Evolutionary conservation across 78 protist genomes (phyloP), one percentile per base, ranked within the genome.

Genomic region (Isochrysis galbana): DNA sequence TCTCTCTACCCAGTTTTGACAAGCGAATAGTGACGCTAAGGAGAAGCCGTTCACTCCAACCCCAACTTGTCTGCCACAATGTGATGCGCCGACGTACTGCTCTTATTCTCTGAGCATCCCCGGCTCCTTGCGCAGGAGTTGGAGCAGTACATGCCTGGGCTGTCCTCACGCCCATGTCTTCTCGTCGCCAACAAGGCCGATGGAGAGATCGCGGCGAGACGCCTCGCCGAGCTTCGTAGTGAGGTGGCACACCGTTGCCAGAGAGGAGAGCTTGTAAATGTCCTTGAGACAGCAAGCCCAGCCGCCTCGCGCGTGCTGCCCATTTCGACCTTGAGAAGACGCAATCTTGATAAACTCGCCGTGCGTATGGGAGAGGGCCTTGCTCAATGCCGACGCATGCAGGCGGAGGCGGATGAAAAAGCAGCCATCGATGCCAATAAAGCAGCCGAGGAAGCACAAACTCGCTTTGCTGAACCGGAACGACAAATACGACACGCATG

Each of bases 101-200:
- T 83, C 89, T 25, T 10, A 36, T 34, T 14, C 67, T 2, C 25
- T 11, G 34, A 5, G 38, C 54, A 0, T 41, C 89, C 32, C 54
- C 61, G 0, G 26, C 26, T 2, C 26, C 90, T 46, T 7, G 34
- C 3, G 19, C 26, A 25, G 5, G 91, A 88, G 48, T 51, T 88
- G 55, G 82, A 88, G 36, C 77, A 11, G 29, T 88, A 88, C 54
- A 47, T 26, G 82, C 48, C 54, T 1, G 91, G 91, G 22, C 80
- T 88, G 5, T 0, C 54, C 1, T 19, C 0, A 41, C 34, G 82
- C 2, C 48, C 82, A 1, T 61, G 55, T 11, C 17, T 88, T 2
- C 1, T 88, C 23, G 78, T 61, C 32, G 91, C 91, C 38, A 88
- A 88, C 48, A 88, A 88, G 80, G 39, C 51, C 29, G 78, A 55